A percentile compares a stretch with the other conserved stretches of the same genome.
These are phyloP conservation scores for Davidsoniella eucalypti DNA, from an alignment of 2,329 filamentous ascomycete genomes.

Conservation along the genomic window DNA sequence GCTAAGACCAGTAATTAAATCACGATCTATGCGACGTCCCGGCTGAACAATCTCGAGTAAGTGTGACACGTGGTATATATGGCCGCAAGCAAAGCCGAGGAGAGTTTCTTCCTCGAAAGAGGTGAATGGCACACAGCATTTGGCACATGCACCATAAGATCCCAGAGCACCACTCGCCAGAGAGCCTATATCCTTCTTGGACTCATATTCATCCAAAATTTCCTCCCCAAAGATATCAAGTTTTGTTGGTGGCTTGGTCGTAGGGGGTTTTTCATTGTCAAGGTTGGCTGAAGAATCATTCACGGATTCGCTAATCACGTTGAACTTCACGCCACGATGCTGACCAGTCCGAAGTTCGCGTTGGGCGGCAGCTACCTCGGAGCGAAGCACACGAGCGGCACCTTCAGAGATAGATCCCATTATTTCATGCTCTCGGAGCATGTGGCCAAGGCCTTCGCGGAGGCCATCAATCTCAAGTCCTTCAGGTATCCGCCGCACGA, in stretches of 20 bases:
- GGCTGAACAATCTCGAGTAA: conserved; percentile 39
- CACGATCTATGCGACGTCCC: conserved; percentile 29
- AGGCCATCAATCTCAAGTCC: conserved; percentile 85
- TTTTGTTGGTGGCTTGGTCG: conserved; percentile 15
- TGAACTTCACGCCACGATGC: conserved; percentile 75
- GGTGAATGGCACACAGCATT: conserved; percentile 38
- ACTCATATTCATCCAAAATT: not conserved
- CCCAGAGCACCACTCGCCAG: too few species aligned
- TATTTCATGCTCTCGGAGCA: conserved; percentile 92
- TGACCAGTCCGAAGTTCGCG: conserved; percentile 63
- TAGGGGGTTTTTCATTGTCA: conserved; percentile 23
- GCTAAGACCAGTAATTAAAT: conserved; percentile 28
- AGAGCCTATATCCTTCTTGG: too few species aligned
- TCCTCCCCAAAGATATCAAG: conserved; percentile 15
- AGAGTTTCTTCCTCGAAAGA: conserved; percentile 54
- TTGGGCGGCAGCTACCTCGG: conserved; percentile 77
- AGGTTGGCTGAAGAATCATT: conserved; percentile 24
- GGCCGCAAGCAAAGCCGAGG: conserved; percentile 66
- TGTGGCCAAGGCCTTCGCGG: conserved; percentile 70
- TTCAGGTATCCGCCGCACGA: conserved; percentile 81
- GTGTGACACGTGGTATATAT: conserved; percentile 65
- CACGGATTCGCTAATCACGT: conserved; percentile 30
- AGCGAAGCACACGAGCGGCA: conserved; percentile 69
- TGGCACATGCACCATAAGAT: conserved; percentile 27
- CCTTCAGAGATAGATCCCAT: conserved; percentile 85